Percentiles rank a stretch among this genome's conserved stretches.
Conservation (phyloP, 2,329 filamentous ascomycete species). For the Penicillium sp. region DNA sequence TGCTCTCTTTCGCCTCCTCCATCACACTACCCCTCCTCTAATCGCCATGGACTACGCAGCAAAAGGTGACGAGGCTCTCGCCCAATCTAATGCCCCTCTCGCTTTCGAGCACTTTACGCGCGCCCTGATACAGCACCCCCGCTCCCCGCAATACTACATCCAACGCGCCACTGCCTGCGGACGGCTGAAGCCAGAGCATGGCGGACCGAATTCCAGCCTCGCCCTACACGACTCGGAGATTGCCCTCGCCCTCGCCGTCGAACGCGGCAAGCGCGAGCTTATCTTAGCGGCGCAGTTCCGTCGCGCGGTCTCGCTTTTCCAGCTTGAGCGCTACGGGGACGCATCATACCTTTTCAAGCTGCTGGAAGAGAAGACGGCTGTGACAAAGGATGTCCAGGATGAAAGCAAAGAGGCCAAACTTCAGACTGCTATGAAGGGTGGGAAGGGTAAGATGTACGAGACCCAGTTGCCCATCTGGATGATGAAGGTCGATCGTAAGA, state of each 20-base stretch:
- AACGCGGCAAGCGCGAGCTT: conserved; percentile 70
- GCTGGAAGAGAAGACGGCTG: conserved; percentile 51
- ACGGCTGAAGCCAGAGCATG: conserved; percentile 54
- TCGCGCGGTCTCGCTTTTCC: conserved; percentile 70
- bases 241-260: conserved; percentile 60
- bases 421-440: conserved; percentile 19
- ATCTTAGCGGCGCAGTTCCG: conserved; percentile 81
- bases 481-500: conserved; percentile 53
- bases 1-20: neutral
- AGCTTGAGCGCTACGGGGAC: conserved; percentile 69
- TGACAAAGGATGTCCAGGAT: conserved; percentile 33
- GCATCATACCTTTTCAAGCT: conserved; percentile 67
- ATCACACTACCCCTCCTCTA: neutral
- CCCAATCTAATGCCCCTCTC: conserved; percentile 60
- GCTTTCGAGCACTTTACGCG: conserved; percentile 68
- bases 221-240: conserved; percentile 70
- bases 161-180: conserved; percentile 77
- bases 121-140: conserved; percentile 61
- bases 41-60: conserved; percentile 51
- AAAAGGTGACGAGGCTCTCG: conserved; percentile 61
- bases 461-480: conserved; percentile 56
- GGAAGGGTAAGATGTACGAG: conserved; percentile 28
- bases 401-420: neutral
- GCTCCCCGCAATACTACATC: conserved; percentile 75
- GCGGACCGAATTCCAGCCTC: conserved; percentile 36